Conservation (phyloP, 805 yeast species). For the Suhomyces prunicola region DNA sequence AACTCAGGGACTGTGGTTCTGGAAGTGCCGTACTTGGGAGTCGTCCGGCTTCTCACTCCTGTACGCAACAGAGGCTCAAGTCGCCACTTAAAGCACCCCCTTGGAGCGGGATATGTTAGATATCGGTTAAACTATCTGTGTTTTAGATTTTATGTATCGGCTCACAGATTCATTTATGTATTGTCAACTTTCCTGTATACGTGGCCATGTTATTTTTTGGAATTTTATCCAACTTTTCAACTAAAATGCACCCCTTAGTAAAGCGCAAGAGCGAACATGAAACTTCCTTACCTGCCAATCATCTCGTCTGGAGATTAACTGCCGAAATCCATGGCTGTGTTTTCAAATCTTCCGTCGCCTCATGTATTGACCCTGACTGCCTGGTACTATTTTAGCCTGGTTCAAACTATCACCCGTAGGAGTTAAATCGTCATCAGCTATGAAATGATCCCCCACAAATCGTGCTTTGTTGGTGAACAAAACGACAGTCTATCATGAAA, state of each 20-base stretch:
- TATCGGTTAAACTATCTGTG: neutral
- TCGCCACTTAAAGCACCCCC: neutral
- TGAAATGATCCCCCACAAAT: neutral
- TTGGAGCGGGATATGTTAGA: neutral
- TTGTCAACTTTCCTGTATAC: neutral
- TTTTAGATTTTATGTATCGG: neutral
- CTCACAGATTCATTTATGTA: neutral
- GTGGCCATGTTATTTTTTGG: neutral
- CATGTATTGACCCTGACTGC: neutral
- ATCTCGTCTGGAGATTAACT: neutral
- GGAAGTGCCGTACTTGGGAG: neutral
- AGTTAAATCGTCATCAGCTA: neutral
- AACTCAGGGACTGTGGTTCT: neutral
- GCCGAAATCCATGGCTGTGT: neutral
- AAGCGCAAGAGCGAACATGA: neutral
- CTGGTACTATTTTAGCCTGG: neutral
- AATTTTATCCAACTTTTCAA: neutral
- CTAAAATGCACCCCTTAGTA: neutral
- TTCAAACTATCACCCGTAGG: neutral
- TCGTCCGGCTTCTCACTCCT: neutral
- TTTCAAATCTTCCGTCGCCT: neutral
- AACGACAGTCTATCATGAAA: neutral
- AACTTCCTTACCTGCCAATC: neutral
- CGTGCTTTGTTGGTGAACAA: neutral
- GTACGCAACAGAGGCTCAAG: neutral